Conservation (phyloP, 495 filamentous ascomycete species). For the Tuber magnatum region DNA sequence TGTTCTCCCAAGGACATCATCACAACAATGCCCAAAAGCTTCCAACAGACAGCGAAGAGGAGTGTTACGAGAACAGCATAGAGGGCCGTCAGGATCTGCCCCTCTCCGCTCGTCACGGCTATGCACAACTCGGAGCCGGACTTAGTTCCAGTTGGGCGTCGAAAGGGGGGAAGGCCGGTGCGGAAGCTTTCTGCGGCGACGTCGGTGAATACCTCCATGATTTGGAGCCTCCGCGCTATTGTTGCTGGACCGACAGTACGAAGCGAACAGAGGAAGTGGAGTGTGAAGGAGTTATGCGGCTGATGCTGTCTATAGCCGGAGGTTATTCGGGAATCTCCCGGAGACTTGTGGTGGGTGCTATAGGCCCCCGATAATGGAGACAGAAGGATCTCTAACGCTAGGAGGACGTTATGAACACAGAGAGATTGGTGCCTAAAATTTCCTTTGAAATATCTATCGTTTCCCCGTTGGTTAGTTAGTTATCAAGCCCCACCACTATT, state of each 20-base stretch:
- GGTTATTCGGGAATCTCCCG: background rate
- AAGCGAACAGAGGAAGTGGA: background rate
- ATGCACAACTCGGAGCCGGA: background rate
- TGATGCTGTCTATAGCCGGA: background rate
- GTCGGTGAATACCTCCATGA: conserved; percentile 5
- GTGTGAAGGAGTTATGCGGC: background rate
- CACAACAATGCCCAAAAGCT: background rate
- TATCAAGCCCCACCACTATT: background rate
- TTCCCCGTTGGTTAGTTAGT: background rate
- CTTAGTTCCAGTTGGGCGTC: background rate
- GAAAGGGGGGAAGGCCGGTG: background rate
- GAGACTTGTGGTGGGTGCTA: background rate
- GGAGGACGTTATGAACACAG: background rate
- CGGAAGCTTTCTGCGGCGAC: background rate
- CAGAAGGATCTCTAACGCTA: background rate
- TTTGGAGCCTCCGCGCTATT: fast-evolving
- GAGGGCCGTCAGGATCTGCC: background rate
- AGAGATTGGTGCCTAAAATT: background rate
- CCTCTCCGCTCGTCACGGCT: background rate
- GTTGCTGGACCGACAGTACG: background rate
- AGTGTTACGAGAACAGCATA: background rate
- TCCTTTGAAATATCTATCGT: background rate
- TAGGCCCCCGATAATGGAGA: background rate
- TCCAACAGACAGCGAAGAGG: background rate
- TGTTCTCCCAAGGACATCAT: background rate